These are phyloP conservation scores for Stentor roeselii DNA, from an alignment of 73 alveolate species.

Conservation along the genomic window DNA sequence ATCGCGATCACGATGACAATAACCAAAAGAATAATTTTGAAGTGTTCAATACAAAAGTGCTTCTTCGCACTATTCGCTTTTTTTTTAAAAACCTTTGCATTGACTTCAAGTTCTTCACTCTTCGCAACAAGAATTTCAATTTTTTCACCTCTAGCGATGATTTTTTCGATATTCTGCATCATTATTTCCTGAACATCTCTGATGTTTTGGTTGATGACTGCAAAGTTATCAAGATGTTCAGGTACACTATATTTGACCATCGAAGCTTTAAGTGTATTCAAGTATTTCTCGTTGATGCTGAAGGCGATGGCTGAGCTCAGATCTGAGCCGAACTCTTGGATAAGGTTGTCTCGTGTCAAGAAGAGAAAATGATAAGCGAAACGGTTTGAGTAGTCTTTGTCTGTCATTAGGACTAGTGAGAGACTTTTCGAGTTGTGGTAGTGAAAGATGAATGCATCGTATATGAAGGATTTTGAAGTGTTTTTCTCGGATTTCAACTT, in stretches of 20 bases:
- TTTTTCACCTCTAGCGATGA: not conserved
- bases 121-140: not conserved
- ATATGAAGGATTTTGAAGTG: not conserved
- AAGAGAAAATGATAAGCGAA: constrained; percentile 6
- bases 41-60: too few relatives aligned
- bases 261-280: not conserved
- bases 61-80: too few relatives aligned
- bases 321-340: not conserved
- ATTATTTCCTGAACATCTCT: not conserved
- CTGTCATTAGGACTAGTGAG: not conserved
- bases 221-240: not conserved
- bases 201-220: not conserved
- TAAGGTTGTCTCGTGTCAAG: not conserved
- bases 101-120: not conserved
- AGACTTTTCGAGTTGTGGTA: not conserved
- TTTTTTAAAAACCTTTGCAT: not conserved
- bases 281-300: not conserved
- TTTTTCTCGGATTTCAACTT: not conserved
- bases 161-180: not conserved
- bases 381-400: not conserved
- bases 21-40: too few relatives aligned
- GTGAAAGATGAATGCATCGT: constrained; percentile 21
- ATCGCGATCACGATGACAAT: too few relatives aligned
- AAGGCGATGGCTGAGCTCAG: constrained; percentile 20
- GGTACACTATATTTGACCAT: not conserved